A percentile compares a stretch with the other conserved stretches of the same genome.
phyloP scores from a whole-genome alignment of 2,329 filamentous ascomycete genomes.

The Colletotrichum sp. region DNA sequence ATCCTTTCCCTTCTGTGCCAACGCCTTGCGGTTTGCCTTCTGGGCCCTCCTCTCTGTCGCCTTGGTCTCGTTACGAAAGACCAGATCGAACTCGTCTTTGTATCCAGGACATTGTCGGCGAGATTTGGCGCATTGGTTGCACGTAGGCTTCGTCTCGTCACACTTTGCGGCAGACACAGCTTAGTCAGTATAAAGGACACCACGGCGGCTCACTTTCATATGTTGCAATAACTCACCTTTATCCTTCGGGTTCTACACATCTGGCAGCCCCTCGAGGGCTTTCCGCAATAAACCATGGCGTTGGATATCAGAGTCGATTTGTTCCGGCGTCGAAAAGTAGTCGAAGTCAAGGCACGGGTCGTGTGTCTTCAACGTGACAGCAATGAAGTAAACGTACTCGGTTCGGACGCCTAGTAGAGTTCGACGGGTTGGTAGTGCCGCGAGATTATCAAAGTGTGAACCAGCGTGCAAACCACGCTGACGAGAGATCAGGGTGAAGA shows the following conservation, averaged over 20 bases:
- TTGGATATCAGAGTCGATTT: neutral
- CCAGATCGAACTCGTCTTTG: slow-evolving; percentile 73
- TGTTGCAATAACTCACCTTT: slow-evolving; percentile 60
- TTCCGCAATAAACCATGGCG: slow-evolving; percentile 69
- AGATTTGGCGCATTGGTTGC: slow-evolving; percentile 69
- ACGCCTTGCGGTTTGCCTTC: slow-evolving; percentile 56
- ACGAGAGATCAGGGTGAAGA: neutral
- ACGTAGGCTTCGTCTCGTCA: slow-evolving; percentile 70
- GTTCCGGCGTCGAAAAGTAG: neutral
- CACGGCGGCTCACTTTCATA: neutral
- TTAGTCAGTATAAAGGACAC: slow-evolving; percentile 17
- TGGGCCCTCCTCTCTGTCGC: slow-evolving; percentile 68
- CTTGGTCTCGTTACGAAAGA: slow-evolving; percentile 75
- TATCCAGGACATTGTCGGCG: slow-evolving; percentile 70
- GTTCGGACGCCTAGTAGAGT: neutral
- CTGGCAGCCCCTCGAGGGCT: slow-evolving; percentile 72
- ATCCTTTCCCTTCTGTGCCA: slow-evolving; percentile 39
- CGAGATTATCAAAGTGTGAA: neutral
- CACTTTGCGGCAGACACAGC: slow-evolving; percentile 49
- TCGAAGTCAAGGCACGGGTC: neutral
- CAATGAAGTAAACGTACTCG: neutral
- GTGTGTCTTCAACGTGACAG: neutral
- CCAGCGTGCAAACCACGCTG: neutral
- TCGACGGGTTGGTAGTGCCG: neutral
- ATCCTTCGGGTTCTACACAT: slow-evolving; percentile 77